phyloP scores from a whole-genome alignment of 768 basidiomycete species.

The Mycena metata region DNA sequence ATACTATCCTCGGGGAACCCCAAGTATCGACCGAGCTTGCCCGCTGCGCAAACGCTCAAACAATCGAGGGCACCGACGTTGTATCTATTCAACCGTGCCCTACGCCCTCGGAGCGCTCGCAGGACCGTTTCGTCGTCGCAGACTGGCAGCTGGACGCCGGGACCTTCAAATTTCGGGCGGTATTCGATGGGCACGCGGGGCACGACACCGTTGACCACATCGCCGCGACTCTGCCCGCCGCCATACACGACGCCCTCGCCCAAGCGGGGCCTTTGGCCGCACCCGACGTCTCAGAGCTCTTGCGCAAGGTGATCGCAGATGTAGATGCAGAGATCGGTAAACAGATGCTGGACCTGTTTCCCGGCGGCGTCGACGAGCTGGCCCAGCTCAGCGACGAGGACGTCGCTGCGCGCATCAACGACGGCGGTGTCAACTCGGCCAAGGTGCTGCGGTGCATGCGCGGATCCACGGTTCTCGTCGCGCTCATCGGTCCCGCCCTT shows the following conservation, averaged over 20 bases:
- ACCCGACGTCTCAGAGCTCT: slow-evolving; percentile 46
- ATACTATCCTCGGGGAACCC: slow-evolving; percentile 59
- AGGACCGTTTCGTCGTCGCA: slow-evolving; percentile 61
- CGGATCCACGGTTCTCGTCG: slow-evolving; percentile 64
- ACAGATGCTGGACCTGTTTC: slow-evolving; percentile 58
- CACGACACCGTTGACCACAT: slow-evolving; percentile 61
- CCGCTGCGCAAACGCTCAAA: slow-evolving; percentile 50
- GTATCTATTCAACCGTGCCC: slow-evolving; percentile 64
- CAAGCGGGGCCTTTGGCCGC: slow-evolving; percentile 26
- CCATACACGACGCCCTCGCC: slow-evolving; percentile 47
- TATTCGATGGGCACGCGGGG: slow-evolving; percentile 68
- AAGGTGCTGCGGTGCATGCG: slow-evolving; percentile 62
- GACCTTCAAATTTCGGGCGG: slow-evolving; percentile 59
- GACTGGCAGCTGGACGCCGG: slow-evolving; percentile 56
- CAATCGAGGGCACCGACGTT: slow-evolving; percentile 51
- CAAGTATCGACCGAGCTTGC: slow-evolving; percentile 56
- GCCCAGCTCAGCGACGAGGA: slow-evolving; percentile 54
- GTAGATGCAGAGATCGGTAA: slow-evolving; percentile 56
- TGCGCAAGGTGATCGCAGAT: slow-evolving; percentile 51
- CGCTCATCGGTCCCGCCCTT: slow-evolving; percentile 59
- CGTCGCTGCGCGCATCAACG: slow-evolving; percentile 57
- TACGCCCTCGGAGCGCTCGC: slow-evolving; percentile 53
- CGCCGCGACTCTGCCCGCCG: slow-evolving; percentile 48
- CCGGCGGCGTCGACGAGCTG: slow-evolving; percentile 49
- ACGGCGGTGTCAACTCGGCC: slow-evolving; percentile 50